Conservation (phyloP, 2,329 filamentous ascomycete species). For the Colletotrichum costaricense region DNA sequence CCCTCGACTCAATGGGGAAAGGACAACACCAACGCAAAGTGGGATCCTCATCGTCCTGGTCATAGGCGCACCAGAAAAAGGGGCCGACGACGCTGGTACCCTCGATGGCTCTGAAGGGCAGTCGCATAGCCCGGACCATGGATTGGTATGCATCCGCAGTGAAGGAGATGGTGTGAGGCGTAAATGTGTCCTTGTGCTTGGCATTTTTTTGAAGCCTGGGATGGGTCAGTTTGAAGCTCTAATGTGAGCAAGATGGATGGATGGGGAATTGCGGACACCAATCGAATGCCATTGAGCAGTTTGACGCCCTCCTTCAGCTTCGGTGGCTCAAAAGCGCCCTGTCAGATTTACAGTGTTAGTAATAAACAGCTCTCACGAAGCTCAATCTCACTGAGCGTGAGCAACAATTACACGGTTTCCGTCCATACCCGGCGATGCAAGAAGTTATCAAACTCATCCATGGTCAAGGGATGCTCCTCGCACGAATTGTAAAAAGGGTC, state of each 20-base stretch:
- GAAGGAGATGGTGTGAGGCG: slow-evolving; percentile 65
- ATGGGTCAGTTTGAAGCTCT: slow-evolving; percentile 4
- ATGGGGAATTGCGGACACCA: slow-evolving; percentile 59
- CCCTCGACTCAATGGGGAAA: background rate
- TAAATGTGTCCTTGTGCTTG: slow-evolving; percentile 67
- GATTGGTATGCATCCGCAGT: slow-evolving; percentile 60
- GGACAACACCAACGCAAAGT: slow-evolving; percentile 61
- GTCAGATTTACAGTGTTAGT: slow-evolving; percentile 30
- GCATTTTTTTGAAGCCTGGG: slow-evolving; percentile 67
- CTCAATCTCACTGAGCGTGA: background rate
- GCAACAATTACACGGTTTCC: background rate
- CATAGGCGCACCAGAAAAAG: slow-evolving; percentile 70
- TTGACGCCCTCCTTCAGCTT: slow-evolving; percentile 55
- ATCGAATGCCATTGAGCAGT: slow-evolving; percentile 62
- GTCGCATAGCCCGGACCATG: slow-evolving; percentile 65
- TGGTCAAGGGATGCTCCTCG: slow-evolving; percentile 63
- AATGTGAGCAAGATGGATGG: slow-evolving; percentile 8
- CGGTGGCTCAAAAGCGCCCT: slow-evolving; percentile 66
- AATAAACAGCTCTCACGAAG: background rate
- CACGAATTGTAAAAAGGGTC: slow-evolving; percentile 60
- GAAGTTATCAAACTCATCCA: slow-evolving; percentile 70
- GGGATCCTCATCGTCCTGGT: slow-evolving; percentile 66
- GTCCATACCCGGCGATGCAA: slow-evolving; percentile 59
- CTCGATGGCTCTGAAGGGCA: slow-evolving; percentile 70
- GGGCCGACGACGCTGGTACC: slow-evolving; percentile 69